Percentiles rank a stretch among this genome's conserved stretches.
These are phyloP conservation scores for Barnettozyma wickerhamii DNA, from an alignment of 805 yeast genomes.

Conservation along the genomic window DNA sequence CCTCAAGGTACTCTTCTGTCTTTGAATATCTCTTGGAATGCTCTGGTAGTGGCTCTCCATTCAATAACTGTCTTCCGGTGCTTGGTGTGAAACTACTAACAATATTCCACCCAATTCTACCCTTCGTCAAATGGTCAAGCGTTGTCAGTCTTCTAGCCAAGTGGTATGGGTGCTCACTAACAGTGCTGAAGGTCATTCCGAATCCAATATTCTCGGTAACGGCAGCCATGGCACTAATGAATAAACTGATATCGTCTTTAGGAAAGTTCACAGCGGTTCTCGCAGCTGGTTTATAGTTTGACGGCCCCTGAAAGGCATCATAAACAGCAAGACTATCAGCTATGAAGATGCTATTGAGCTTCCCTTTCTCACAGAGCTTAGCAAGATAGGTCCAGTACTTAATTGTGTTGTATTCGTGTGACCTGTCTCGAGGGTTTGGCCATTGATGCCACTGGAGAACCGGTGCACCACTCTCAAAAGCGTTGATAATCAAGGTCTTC, in stretches of 20 bases:
- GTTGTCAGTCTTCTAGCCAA: conserved; percentile 39
- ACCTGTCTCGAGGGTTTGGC: conserved; percentile 17
- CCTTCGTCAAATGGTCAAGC: conserved; percentile 37
- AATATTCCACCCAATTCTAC: conserved; percentile 42
- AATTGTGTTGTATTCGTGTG: conserved; percentile 5
- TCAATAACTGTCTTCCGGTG: conserved; percentile 33
- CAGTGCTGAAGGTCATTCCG: conserved; percentile 38
- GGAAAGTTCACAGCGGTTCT: conserved; percentile 23
- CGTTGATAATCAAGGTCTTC: conserved; percentile 30
- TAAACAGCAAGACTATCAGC: conserved; percentile 36
- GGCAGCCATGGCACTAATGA: conserved; percentile 27
- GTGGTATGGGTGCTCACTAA: conserved; percentile 39
- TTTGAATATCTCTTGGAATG: conserved; percentile 34
- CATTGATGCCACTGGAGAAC: conserved; percentile 29
- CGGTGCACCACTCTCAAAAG: conserved; percentile 29
- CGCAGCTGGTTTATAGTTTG: conserved; percentile 29
- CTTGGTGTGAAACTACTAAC: conserved; percentile 36
- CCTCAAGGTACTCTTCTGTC: conserved; percentile 36
- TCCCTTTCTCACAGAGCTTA: conserved; percentile 31
- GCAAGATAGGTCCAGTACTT: conserved; percentile 35
- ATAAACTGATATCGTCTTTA: conserved; percentile 27
- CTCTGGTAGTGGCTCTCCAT: conserved; percentile 30
- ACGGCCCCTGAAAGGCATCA: conserved; percentile 34
- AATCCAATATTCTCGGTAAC: conserved; percentile 32
- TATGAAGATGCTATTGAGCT: conserved; percentile 32